Percentiles rank a stretch among this genome's conserved stretches.
Evolutionary conservation across 2,329 filamentous ascomycete species (phyloP).

Genomic region (Paecilomyces niveus): DNA sequence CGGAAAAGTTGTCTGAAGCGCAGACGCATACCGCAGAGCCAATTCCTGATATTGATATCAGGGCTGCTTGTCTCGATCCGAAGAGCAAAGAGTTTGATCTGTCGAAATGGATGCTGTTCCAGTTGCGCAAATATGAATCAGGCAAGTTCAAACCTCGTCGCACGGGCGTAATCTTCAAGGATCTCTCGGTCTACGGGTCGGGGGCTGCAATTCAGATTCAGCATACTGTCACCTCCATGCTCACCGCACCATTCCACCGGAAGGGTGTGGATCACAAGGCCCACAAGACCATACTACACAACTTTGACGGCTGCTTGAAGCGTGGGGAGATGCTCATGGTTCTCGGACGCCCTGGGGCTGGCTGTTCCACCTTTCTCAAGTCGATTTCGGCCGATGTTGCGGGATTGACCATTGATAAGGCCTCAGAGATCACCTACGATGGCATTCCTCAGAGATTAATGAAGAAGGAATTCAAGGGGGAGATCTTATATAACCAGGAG

Average conservation of each 20-base stretch:
- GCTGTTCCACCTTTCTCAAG: constrained; percentile 77
- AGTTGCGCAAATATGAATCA: constrained; percentile 1
- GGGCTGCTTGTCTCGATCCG: not conserved
- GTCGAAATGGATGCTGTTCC: not conserved
- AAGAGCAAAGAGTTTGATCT: not conserved
- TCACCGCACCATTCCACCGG: constrained; percentile 52
- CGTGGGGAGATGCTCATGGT: constrained; percentile 41
- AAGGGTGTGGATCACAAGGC: constrained; percentile 43
- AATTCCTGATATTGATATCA: not conserved
- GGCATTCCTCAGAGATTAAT: constrained; percentile 59
- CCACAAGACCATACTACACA: constrained; percentile 49
- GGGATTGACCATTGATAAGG: constrained; percentile 64
- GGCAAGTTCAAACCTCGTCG: constrained; percentile 45
- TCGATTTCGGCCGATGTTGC: constrained; percentile 75
- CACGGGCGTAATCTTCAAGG: constrained; percentile 57
- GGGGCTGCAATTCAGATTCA: constrained; percentile 63
- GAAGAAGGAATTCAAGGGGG: constrained; percentile 51
- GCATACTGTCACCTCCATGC: constrained; percentile 55
- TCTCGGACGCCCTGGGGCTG: constrained; percentile 33
- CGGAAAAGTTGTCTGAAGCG: not conserved
- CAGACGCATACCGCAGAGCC: not conserved
- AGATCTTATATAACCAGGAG: constrained; percentile 34
- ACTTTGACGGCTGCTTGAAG: constrained; percentile 48
- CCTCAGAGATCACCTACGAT: constrained; percentile 75
- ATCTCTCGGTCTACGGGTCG: constrained; percentile 60